These are phyloP conservation scores for Gentiana macrophylla DNA, from an alignment of 257 asterid species.

Conservation along the genomic window DNA sequence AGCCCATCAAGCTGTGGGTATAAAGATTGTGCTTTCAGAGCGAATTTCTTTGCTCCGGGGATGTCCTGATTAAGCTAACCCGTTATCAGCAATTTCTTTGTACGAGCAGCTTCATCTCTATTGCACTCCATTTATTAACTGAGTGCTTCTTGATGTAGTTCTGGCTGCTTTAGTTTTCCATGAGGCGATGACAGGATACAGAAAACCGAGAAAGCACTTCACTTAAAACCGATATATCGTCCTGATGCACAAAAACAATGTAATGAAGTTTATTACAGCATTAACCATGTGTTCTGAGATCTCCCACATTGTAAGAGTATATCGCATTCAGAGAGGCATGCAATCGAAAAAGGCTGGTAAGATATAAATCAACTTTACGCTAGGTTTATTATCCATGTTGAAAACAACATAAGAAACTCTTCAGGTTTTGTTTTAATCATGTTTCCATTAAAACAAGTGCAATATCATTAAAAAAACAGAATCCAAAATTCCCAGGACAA, in stretches of 20 bases:
- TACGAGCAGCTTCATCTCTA: constrained; percentile 59
- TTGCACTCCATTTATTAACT: constrained; percentile 59
- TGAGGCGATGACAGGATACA: neutral
- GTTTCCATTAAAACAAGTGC: no score
- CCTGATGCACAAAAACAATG: constrained; percentile 10
- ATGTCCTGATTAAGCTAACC: constrained; percentile 44
- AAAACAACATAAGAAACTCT: no score
- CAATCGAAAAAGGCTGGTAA: neutral
- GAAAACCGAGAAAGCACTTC: constrained; percentile 2
- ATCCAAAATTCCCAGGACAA: no score
- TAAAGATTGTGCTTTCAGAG: constrained; percentile 50
- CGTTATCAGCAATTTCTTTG: constrained; percentile 44
- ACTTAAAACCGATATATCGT: neutral
- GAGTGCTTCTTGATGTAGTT: constrained; percentile 9
- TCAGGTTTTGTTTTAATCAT: no score
- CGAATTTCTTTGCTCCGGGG: constrained; percentile 53
- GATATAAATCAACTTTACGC: no score
- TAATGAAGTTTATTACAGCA: neutral
- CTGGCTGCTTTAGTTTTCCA: constrained; percentile 11
- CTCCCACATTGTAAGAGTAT: neutral
- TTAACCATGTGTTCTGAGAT: neutral
- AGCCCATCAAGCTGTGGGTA: constrained; percentile 54
- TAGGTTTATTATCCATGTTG: no score
- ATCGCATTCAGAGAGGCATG: neutral
- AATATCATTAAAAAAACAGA: no score